Percentiles rank a stretch among this genome's conserved stretches.
These are phyloP conservation scores for Tolypocladium ophioglossoides DNA, from an alignment of 2,329 filamentous ascomycete genomes.

Conservation along the genomic window DNA sequence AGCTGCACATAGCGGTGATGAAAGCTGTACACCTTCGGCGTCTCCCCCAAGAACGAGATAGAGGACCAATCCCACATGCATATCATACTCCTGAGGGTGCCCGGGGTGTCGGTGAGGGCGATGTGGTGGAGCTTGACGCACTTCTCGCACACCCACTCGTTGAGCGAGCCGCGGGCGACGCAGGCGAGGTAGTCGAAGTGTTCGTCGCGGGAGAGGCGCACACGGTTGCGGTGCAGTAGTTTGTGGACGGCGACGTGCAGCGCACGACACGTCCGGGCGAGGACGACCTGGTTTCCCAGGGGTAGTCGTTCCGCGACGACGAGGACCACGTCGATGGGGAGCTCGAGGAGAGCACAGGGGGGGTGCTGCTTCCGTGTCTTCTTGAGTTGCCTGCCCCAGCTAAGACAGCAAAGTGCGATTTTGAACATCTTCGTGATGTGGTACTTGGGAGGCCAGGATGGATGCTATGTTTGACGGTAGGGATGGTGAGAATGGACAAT, in stretches of 20 bases:
- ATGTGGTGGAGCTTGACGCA: slow-evolving; percentile 3
- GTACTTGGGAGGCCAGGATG: too few relatives aligned
- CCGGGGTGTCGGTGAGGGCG: neutral
- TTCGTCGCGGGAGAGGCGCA: neutral
- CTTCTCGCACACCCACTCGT: slow-evolving; percentile 5
- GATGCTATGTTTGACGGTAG: too few relatives aligned
- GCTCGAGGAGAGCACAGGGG: neutral
- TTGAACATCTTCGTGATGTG: neutral
- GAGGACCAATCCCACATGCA: neutral
- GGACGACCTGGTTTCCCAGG: neutral
- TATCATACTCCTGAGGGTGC: neutral
- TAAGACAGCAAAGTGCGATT: neutral
- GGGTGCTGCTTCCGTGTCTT: neutral
- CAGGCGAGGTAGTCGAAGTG: slow-evolving; percentile 1
- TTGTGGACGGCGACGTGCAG: neutral
- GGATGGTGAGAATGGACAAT: too few relatives aligned
- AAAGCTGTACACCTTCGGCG: neutral
- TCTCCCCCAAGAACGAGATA: too few relatives aligned
- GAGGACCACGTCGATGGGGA: neutral
- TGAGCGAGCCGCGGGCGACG: slow-evolving; percentile 2
- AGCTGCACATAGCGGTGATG: slow-evolving; percentile 4
- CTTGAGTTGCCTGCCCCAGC: neutral
- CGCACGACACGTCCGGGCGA: neutral
- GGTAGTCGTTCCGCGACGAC: neutral
- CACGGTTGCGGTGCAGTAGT: neutral